Percentiles rank a stretch among this genome's conserved stretches.
phyloP scores from a whole-genome alignment of 2,329 filamentous ascomycete genomes.

The Colletotrichum sp. region DNA sequence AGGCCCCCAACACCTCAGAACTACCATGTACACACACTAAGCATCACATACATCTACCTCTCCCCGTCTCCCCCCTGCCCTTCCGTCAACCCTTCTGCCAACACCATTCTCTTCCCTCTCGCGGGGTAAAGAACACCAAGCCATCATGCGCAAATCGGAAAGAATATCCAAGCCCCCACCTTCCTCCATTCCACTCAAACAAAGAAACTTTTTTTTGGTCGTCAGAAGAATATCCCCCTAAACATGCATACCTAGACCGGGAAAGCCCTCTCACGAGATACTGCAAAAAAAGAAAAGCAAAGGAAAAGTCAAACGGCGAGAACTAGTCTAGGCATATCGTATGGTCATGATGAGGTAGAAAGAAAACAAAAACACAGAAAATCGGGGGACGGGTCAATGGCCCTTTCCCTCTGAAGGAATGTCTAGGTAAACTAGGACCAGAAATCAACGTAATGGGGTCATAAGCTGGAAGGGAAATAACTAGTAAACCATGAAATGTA shows the following conservation, averaged over 20 bases:
- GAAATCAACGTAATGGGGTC: background rate
- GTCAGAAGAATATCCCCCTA: background rate
- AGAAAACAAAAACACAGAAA: background rate
- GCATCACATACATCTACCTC: background rate
- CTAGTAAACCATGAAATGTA: background rate
- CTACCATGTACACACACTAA: background rate
- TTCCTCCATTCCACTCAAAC: background rate
- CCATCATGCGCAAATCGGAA: background rate
- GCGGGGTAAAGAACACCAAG: background rate
- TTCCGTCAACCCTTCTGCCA: background rate
- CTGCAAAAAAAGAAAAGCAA: background rate
- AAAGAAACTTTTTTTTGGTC: background rate
- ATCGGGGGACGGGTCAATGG: background rate
- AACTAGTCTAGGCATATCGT: background rate
- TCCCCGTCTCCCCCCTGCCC: background rate
- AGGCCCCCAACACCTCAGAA: background rate
- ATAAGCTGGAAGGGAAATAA: background rate
- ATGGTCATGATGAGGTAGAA: background rate
- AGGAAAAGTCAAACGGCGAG: background rate
- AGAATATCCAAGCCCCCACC: background rate
- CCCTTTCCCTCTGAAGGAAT: background rate
- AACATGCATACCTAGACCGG: background rate
- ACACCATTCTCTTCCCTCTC: background rate
- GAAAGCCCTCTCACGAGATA: background rate
- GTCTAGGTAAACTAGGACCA: background rate